Base-by-base conservation (phyloP, 495 filamentous ascomycete species). In the Endocarpon pusillum region DNA sequence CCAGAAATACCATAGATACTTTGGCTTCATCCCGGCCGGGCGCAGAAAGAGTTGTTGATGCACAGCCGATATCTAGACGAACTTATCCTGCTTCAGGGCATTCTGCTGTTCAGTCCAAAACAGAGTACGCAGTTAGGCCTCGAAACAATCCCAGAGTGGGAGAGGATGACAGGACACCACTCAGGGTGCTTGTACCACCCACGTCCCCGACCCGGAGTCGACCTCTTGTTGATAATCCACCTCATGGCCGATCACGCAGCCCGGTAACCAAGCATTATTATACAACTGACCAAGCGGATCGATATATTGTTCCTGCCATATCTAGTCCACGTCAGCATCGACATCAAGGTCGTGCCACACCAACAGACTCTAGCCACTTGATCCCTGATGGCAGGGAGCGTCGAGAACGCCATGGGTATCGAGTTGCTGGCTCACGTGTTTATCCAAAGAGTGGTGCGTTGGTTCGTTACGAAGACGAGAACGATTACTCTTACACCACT, bases 401-500 rank as follows among this genome's bases (percentile, higher is more conserved):
- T 24, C 34, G 34, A 2, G 33, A 32, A 2, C 42, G 52, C 21
- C 26, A 37, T 11, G 42, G 33, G 1, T 49, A 58, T 35, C 56
- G 36, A 3, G 42, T 28, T 4, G 42, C 55, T 29, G 42, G 46
- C 22, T 39, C 46, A 12, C 38, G 42, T 21, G 41, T 35, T 5
- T 41, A 36, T 1, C 45, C 44, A 37, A 51, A 48, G 19, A 50
- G 59, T 29, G 52, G 49, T 18, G 42, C 49, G 2, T 50, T 48
- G 11, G 48, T 47, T 16, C 49, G 49, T 4, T 39, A 51, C 32
- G 47, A 52, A 28, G 61, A 68, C 22, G 54, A 65, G 9, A 70
- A 75, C 32, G 75, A 75, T 46, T 82, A 74, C 45, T 76, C 78
- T 31, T 83, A 82, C 41, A 82, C 77, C 3, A 75, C 69, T 18